phyloP scores from a whole-genome alignment of 768 basidiomycete species.

The Candolleomyces efflorescens region DNA sequence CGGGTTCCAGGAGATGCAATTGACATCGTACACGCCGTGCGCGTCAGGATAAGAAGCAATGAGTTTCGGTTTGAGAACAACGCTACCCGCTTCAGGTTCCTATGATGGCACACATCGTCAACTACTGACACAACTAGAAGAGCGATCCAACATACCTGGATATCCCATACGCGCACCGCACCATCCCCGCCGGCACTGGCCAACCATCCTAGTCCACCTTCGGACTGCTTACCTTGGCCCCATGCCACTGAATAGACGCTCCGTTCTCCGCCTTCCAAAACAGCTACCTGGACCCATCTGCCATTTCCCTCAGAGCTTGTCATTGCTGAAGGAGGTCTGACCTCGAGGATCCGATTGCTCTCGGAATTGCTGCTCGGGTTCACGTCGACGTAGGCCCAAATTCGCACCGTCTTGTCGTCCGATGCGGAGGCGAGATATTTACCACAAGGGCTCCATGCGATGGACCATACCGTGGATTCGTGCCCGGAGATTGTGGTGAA shows the following conservation, averaged over 20 bases:
- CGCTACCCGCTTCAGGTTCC: conserved; percentile 5
- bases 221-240: conserved; percentile 28
- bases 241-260: conserved; percentile 82
- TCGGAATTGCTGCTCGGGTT: neutral
- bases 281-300: conserved; percentile 8
- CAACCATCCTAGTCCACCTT: conserved; percentile 67
- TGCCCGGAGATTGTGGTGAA: conserved; percentile 81
- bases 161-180: conserved; percentile 73
- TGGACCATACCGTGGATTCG: conserved; percentile 85
- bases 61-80: conserved; percentile 35
- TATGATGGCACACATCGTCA: neutral
- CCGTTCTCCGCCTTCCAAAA: conserved; percentile 51
- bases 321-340: conserved; percentile 59
- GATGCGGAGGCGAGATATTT: conserved; percentile 83
- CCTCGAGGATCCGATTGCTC: conserved; percentile 47
- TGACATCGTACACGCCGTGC: conserved; percentile 84
- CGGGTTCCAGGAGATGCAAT: conserved; percentile 82
- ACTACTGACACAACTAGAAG: conserved; percentile 3
- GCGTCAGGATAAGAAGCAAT: conserved; percentile 58
- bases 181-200: conserved; percentile 89
- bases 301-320: conserved; percentile 35
- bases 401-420: conserved; percentile 77
- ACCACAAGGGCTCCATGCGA: conserved; percentile 77
- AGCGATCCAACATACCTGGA: conserved; percentile 42
- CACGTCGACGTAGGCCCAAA: conserved; percentile 51